Evolutionary conservation across 352 stramenopile genomes (phyloP), one percentile per base, ranked within the genome.

Genomic region (Phytopythium sindhum): DNA sequence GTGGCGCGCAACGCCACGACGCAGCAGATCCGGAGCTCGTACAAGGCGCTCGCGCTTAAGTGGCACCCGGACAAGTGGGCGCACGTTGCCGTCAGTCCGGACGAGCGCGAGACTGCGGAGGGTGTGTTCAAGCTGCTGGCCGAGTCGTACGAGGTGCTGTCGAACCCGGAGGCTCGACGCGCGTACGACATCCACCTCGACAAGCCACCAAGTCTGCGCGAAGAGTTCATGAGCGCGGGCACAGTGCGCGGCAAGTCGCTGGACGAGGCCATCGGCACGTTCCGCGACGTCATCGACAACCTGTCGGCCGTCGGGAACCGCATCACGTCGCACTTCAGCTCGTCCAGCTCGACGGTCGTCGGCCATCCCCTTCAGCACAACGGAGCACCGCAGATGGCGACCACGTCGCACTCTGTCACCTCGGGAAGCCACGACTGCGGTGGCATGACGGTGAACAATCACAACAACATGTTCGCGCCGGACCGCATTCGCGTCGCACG

Each of bases 91-190:
- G 50, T 76, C 14, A 72, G 67, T 3, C 57, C 79, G 14, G 63
- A 81, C 17, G 84, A 93, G 63, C 79, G 83, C 24, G 75, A 89
- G 29, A 79, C 78, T 50, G 86, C 86, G 3, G 84, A 93, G 57
- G 67, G 81, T 51, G 79, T 89, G 5, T 95, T 95, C 60, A 93
- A 95, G 68, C 60, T 95, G 8, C 64, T 93, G 11, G 86, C 86
- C 14, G 84, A 95, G 61, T 78, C 86, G 9, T 93, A 95, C 39
- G 86, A 95, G 68, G 84, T 92, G 33, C 66, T 95, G 17, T 91
- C 84, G 11, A 84, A 86, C 60, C 37, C 74, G 23, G 72, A 81
- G 14, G 81, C 74, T 2, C 70, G 84, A 11, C 58, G 59, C 12
- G 71, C 67, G 4, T 95, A 95, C 60, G 86, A 95, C 52, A 60